A percentile compares a stretch with the other conserved stretches of the same genome.
phyloP scores from a whole-genome alignment of 805 yeast genomes.

The Saccharomycopsis fermentans region DNA sequence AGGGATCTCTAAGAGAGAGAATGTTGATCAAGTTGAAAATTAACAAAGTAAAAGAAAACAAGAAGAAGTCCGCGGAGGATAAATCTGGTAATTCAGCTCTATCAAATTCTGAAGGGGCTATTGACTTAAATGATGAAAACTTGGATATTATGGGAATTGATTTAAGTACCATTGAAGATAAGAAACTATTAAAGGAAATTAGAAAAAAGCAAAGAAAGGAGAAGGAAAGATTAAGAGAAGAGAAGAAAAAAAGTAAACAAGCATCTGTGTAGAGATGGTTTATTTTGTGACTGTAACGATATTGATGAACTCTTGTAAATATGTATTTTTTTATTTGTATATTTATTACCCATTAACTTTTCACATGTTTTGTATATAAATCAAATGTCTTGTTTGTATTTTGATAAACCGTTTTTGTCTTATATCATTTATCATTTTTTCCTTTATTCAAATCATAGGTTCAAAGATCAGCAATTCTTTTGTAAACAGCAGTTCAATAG shows the following conservation, averaged over 20 bases:
- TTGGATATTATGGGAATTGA: conserved; percentile 12
- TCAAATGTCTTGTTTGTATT: neutral
- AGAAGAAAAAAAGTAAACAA: conserved; percentile 2
- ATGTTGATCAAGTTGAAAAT: neutral
- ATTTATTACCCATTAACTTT: neutral
- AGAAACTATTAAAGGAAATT: conserved; percentile 13
- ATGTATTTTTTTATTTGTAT: neutral
- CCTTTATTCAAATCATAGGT: neutral
- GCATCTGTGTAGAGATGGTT: neutral
- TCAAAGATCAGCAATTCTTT: no score
- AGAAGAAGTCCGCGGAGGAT: neutral
- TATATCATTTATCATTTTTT: neutral
- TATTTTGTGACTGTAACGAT: neutral
- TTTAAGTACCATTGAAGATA: conserved; percentile 8
- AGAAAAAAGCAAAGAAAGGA: conserved; percentile 15
- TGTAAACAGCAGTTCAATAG: no score
- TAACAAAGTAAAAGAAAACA: neutral
- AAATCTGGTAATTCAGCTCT: neutral
- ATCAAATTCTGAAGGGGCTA: neutral
- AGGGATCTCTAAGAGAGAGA: neutral
- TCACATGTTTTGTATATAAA: neutral
- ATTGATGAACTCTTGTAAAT: neutral
- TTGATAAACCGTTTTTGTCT: neutral
- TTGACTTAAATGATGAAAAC: conserved; percentile 2
- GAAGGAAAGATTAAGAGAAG: conserved; percentile 6